Evolutionary conservation across 2,329 filamentous ascomycete species (phyloP).

Genomic region (Beauveria sp.): DNA sequence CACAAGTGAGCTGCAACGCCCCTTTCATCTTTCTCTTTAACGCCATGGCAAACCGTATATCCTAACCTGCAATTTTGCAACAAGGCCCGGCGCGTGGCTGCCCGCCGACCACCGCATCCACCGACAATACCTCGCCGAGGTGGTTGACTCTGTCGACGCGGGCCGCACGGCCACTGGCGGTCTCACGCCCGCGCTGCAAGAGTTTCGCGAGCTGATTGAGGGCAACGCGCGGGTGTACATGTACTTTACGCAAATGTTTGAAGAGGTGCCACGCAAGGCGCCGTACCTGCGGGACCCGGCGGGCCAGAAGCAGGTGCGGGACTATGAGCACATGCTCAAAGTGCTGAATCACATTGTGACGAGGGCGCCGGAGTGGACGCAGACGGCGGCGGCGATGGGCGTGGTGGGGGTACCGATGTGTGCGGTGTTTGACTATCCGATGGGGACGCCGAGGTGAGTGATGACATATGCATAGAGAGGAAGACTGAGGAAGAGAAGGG

Average conservation of each 20-base stretch:
- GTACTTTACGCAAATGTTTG: slow-evolving; percentile 61
- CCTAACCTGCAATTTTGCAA: not conserved
- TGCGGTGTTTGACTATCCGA: slow-evolving; percentile 34
- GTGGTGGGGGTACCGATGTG: slow-evolving; percentile 11
- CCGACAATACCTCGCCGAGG: slow-evolving; percentile 52
- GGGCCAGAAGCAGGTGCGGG: slow-evolving; percentile 53
- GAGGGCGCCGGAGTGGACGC: slow-evolving; percentile 44
- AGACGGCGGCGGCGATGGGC: slow-evolving; percentile 32
- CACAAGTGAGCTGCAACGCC: slow-evolving; percentile 28
- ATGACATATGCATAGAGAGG: not conserved
- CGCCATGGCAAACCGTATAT: no score
- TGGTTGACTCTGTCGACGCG: slow-evolving; percentile 43
- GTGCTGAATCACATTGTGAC: slow-evolving; percentile 55
- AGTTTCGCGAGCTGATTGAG: slow-evolving; percentile 62
- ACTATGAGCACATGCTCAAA: slow-evolving; percentile 59
- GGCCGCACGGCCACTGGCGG: slow-evolving; percentile 29
- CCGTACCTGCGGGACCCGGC: slow-evolving; percentile 56
- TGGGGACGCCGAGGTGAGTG: slow-evolving; percentile 42
- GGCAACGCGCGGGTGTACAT: slow-evolving; percentile 55
- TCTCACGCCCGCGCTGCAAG: slow-evolving; percentile 52
- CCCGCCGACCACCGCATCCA: slow-evolving; percentile 56
- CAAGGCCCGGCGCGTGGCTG: slow-evolving; percentile 50
- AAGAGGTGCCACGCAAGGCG: slow-evolving; percentile 53
- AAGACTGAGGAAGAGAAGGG: not conserved
- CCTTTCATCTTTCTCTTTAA: no score